A percentile compares a stretch with the other conserved stretches of the same genome.
Evolutionary conservation across 768 basidiomycete genomes (phyloP).

Genomic region (Cystofilobasidium bisporidii): DNA sequence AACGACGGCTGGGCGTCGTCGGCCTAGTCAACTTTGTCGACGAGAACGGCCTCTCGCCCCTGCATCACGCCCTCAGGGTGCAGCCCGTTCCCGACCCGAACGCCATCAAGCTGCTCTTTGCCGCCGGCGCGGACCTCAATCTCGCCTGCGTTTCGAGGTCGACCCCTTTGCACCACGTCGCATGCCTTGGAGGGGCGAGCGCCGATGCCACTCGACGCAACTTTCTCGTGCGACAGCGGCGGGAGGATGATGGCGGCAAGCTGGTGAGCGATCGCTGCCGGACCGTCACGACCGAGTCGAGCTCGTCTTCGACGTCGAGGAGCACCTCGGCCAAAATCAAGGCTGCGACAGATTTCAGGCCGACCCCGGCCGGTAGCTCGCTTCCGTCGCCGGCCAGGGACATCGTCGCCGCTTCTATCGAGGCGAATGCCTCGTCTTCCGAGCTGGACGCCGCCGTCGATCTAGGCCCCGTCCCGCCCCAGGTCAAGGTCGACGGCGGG

Average conservation of each 20-base stretch:
- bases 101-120: slow-evolving; percentile 10
- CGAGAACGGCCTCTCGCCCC: slow-evolving; percentile 12
- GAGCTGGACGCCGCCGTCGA: no score
- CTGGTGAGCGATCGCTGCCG: not conserved
- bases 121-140: slow-evolving; percentile 20
- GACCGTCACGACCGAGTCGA: not conserved
- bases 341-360: no score
- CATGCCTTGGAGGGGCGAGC: slow-evolving; percentile 16
- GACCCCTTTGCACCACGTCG: slow-evolving; percentile 10
- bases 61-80: slow-evolving; percentile 9
- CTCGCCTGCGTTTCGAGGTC: slow-evolving; percentile 6
- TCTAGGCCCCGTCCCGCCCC: not conserved
- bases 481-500: not conserved
- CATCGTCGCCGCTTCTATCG: not conserved
- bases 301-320: not conserved
- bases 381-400: not conserved
- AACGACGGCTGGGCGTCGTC: not conserved
- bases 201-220: not conserved
- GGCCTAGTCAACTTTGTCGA: slow-evolving; percentile 19
- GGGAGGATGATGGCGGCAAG: not conserved
- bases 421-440: no score
- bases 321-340: not conserved
- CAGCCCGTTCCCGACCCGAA: not conserved
- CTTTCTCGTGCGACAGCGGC: not conserved
- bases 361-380: no score